Evolutionary conservation across 2,329 filamentous ascomycete species (phyloP).

Genomic region (Colletotrichum sp.): DNA sequence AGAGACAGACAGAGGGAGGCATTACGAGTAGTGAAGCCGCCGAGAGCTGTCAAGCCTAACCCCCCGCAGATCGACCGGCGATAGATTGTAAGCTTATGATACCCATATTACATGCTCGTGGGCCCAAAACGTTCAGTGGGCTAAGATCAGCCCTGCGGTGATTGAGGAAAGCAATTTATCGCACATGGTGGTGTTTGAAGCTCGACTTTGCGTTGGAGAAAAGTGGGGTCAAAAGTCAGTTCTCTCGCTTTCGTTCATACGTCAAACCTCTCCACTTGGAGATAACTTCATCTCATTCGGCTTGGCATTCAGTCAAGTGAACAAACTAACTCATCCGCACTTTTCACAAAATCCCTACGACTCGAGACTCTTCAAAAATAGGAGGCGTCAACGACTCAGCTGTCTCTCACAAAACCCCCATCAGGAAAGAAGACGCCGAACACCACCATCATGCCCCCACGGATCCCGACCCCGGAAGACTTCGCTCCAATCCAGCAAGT

Average conservation of each 20-base stretch:
- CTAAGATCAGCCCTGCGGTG: slow-evolving; percentile 3
- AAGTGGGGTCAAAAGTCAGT: slow-evolving; percentile 1
- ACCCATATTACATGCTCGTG: slow-evolving; percentile 11
- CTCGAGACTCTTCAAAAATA: background rate
- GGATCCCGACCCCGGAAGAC: slow-evolving; percentile 56
- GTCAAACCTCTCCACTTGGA: background rate
- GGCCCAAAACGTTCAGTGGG: background rate
- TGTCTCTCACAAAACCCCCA: background rate
- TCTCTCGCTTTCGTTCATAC: background rate
- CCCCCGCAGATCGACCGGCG: background rate
- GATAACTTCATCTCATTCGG: slow-evolving; percentile 6
- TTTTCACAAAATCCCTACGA: background rate
- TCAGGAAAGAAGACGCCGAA: background rate
- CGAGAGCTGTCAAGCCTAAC: background rate
- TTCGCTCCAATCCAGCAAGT: slow-evolving; percentile 48
- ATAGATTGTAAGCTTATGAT: slow-evolving; percentile 15
- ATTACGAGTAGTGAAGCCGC: background rate
- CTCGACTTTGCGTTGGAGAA: slow-evolving; percentile 7
- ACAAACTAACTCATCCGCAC: background rate
- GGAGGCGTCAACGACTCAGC: background rate
- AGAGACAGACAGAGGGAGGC: background rate
- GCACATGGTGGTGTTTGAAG: slow-evolving; percentile 10
- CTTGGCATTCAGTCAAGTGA: background rate
- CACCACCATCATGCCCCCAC: slow-evolving; percentile 46
- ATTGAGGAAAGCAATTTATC: slow-evolving; percentile 2